Evolutionary conservation across 164 flowering plant genomes (phyloP).

Genomic region (Platanus orientalis): DNA sequence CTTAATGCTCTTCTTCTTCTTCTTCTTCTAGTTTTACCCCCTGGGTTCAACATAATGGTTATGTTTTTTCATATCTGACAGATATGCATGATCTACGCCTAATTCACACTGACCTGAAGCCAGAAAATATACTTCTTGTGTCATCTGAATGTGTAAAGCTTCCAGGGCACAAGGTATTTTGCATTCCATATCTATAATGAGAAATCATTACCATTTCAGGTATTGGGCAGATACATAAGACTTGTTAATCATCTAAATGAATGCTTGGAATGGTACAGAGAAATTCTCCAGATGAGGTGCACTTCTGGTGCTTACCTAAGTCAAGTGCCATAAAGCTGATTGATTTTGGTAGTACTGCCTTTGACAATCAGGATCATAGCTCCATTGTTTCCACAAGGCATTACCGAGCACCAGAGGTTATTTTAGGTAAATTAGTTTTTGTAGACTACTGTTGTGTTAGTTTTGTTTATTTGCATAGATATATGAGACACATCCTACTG

Average conservation of each 20-base stretch:
- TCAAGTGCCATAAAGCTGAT: constrained; percentile 95
- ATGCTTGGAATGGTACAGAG: constrained; percentile 58
- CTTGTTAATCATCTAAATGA: constrained; percentile 22
- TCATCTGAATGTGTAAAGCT: constrained; percentile 71
- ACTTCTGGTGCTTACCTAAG: constrained; percentile 79
- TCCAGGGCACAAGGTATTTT: constrained; percentile 55
- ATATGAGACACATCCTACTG: constrained; percentile 1
- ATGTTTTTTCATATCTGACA: constrained; percentile 34
- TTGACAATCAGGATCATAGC: constrained; percentile 64
- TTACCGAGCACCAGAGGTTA: constrained; percentile 94
- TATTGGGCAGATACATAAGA: constrained; percentile 19
- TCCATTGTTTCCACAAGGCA: constrained; percentile 90
- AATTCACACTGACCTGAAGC: constrained; percentile 94
- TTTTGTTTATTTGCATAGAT: constrained; percentile 3
- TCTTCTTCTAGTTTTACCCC: too few relatives aligned
- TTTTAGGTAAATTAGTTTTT: constrained; percentile 65
- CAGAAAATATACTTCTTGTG: constrained; percentile 86
- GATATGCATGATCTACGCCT: constrained; percentile 83
- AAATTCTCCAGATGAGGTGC: constrained; percentile 43
- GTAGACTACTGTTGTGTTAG: constrained; percentile 16
- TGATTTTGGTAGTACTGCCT: constrained; percentile 94
- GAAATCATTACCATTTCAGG: constrained; percentile 18
- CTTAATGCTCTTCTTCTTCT: not conserved
- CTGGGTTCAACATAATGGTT: constrained; percentile 14
- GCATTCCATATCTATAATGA: constrained; percentile 16